A percentile compares a stretch with the other conserved stretches of the same genome.
Conservation (phyloP, 768 basidiomycete genomes). For the Kwoniella sp. region DNA sequence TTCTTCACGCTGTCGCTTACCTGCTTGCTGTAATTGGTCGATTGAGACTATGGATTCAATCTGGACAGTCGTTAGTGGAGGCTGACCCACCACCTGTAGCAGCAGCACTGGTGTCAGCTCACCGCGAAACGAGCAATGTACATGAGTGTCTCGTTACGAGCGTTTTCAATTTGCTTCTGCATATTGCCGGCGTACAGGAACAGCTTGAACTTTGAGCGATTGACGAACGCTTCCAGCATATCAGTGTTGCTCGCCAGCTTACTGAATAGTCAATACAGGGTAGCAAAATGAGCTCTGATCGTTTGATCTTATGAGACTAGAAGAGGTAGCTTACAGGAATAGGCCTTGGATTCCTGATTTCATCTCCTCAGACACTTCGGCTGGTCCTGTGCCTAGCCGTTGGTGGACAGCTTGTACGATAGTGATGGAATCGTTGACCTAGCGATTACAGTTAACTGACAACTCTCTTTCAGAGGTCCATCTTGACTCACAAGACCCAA, state of each 20-base stretch:
- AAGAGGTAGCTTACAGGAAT: slow-evolving; percentile 6
- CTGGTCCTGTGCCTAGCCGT: background rate
- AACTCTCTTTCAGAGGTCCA: background rate
- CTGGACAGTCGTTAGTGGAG: background rate
- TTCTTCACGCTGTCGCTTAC: slow-evolving; percentile 5
- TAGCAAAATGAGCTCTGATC: too few relatives aligned
- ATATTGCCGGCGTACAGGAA: slow-evolving; percentile 11
- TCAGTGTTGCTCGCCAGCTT: slow-evolving; percentile 14
- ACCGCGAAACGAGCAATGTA: slow-evolving; percentile 15
- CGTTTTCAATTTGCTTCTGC: slow-evolving; percentile 14
- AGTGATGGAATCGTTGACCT: slow-evolving; percentile 19
- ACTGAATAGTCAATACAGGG: background rate
- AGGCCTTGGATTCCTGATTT: slow-evolving; percentile 4
- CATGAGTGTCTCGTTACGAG: slow-evolving; percentile 14
- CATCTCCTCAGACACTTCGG: slow-evolving; percentile 6
- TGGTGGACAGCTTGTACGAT: slow-evolving; percentile 12
- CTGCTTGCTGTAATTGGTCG: slow-evolving; percentile 6
- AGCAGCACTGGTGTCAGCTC: background rate
- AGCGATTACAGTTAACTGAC: background rate
- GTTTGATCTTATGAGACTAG: too few relatives aligned
- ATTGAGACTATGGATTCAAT: slow-evolving; percentile 15
- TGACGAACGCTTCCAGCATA: slow-evolving; percentile 8
- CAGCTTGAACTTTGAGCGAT: slow-evolving; percentile 14
- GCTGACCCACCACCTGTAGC: too few relatives aligned
- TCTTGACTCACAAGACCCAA: slow-evolving; percentile 19